Conservation (phyloP, 2,329 filamentous ascomycete species). For the Claviceps sp. region DNA sequence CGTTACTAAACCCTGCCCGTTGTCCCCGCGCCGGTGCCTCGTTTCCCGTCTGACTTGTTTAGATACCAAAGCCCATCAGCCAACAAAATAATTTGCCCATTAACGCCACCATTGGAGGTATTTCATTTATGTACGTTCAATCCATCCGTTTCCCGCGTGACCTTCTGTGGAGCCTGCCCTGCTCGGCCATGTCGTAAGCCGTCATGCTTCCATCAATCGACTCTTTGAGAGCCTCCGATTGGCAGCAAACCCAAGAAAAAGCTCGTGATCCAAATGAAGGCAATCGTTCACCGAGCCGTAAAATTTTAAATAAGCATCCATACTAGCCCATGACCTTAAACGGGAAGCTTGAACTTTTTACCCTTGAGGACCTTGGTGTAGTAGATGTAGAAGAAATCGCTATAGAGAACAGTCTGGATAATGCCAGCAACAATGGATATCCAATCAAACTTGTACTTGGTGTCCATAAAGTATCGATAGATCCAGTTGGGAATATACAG, state of each 20-base stretch:
- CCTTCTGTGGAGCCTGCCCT: background rate
- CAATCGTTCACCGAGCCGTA: background rate
- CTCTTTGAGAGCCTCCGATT: background rate
- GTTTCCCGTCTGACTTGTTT: background rate
- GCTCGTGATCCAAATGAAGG: background rate
- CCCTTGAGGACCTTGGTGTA: conserved; percentile 91
- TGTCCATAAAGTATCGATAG: conserved; percentile 71
- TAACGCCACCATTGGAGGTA: conserved; percentile 4
- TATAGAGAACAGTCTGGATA: conserved; percentile 89
- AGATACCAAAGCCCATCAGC: background rate
- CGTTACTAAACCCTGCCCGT: background rate
- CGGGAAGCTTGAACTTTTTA: conserved; percentile 76
- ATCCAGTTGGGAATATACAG: conserved; percentile 99
- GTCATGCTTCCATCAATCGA: too few species aligned
- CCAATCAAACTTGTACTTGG: conserved; percentile 59
- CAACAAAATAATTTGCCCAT: background rate
- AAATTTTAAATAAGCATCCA: background rate
- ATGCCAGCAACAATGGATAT: conserved; percentile 83
- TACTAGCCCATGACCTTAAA: conserved; percentile 33
- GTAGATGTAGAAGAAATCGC: conserved; percentile 99
- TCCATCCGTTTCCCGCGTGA: background rate
- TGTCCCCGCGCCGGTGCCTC: background rate
- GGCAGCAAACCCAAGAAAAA: background rate
- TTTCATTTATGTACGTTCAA: conserved; percentile 3
- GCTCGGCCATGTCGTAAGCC: background rate